These are phyloP conservation scores for Kazachstania sp. DNA, from an alignment of 1,139 yeast species.

Conservation along the genomic window DNA sequence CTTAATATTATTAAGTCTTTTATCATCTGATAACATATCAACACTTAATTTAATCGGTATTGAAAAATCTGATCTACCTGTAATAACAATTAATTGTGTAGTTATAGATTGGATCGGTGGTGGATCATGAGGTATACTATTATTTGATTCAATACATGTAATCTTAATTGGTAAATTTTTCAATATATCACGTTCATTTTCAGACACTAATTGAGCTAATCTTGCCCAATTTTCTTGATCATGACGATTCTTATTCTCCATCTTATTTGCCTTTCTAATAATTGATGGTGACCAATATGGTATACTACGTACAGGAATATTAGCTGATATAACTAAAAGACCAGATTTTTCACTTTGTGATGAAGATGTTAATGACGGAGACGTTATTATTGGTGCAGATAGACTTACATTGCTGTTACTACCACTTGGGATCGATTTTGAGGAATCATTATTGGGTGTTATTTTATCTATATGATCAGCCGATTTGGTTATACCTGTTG, in stretches of 20 bases:
- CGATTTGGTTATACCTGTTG: not conserved
- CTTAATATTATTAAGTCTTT: slow-evolving; percentile 12
- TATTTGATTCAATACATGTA: slow-evolving; percentile 24
- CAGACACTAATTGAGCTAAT: slow-evolving; percentile 21
- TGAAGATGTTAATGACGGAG: slow-evolving; percentile 5
- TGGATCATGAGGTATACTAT: slow-evolving; percentile 21
- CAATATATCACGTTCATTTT: slow-evolving; percentile 21
- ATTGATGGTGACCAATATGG: slow-evolving; percentile 33
- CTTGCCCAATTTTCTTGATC: slow-evolving; percentile 27
- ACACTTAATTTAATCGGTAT: slow-evolving; percentile 30
- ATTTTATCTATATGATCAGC: not conserved
- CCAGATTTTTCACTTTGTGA: slow-evolving; percentile 16
- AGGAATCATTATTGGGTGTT: not conserved
- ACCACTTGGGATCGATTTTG: not conserved
- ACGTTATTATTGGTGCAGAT: not conserved
- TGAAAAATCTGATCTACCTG: slow-evolving; percentile 28
- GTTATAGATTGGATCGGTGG: slow-evolving; percentile 22
- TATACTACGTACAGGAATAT: slow-evolving; percentile 25
- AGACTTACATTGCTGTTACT: not conserved
- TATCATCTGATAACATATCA: slow-evolving; percentile 17
- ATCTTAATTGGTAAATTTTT: slow-evolving; percentile 23
- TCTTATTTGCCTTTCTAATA: slow-evolving; percentile 27
- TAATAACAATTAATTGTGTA: slow-evolving; percentile 22
- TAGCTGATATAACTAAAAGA: slow-evolving; percentile 16
- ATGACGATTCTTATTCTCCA: slow-evolving; percentile 22